Conservation (phyloP, 768 basidiomycete genomes). For the Pisolithus sp. region DNA sequence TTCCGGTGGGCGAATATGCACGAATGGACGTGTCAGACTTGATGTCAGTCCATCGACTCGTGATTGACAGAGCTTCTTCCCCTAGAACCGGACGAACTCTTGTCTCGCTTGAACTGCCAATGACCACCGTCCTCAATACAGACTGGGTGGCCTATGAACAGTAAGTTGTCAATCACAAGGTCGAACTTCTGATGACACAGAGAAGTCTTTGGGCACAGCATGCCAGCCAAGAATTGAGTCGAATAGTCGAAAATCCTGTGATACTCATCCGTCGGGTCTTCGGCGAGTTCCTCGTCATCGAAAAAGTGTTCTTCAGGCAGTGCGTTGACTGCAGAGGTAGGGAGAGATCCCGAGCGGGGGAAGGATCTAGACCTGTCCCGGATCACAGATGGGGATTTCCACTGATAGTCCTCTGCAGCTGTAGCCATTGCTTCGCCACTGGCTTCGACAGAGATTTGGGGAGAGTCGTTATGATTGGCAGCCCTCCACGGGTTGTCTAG, state of each 20-base stretch:
- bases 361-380: slow-evolving; percentile 50
- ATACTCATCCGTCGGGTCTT: slow-evolving; percentile 43
- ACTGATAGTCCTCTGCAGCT: slow-evolving; percentile 48
- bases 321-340: slow-evolving; percentile 46
- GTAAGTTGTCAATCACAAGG: slow-evolving; percentile 83
- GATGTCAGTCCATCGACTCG: slow-evolving; percentile 29
- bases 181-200: slow-evolving; percentile 96
- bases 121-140: slow-evolving; percentile 64
- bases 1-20: slow-evolving; percentile 25
- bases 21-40: slow-evolving; percentile 28
- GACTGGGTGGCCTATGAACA: slow-evolving; percentile 93
- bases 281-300: slow-evolving; percentile 27
- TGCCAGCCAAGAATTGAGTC: slow-evolving; percentile 69
- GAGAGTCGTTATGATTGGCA: slow-evolving; percentile 42
- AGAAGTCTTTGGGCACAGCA: slow-evolving; percentile 70
- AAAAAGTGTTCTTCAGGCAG: slow-evolving; percentile 41
- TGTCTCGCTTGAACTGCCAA: slow-evolving; percentile 74
- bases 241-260: slow-evolving; percentile 75
- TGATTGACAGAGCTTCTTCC: slow-evolving; percentile 52
- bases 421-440: slow-evolving; percentile 2
- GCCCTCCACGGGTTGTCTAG: slow-evolving; percentile 73
- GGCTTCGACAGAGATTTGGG: slow-evolving; percentile 14
- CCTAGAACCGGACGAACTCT: slow-evolving; percentile 41
- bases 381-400: slow-evolving; percentile 48
- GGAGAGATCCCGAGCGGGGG: slow-evolving; percentile 36